phyloP scores from a whole-genome alignment of 768 basidiomycete genomes.

The Auricularia auricula-judae region DNA sequence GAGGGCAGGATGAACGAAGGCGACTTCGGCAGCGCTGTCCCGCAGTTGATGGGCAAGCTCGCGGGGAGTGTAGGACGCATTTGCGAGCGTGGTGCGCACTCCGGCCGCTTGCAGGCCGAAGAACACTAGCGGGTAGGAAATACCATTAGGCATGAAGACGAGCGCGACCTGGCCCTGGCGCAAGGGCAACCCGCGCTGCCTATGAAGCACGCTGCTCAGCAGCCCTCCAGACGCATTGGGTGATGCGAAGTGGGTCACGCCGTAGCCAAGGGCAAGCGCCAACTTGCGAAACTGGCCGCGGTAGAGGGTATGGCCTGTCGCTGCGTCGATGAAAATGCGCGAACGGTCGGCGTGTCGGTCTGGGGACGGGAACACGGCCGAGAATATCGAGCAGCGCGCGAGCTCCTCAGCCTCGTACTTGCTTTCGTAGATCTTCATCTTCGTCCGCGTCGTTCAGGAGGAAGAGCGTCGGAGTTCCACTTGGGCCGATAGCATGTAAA shows the following conservation, averaged over 20 bases:
- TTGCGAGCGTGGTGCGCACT: constrained; percentile 58
- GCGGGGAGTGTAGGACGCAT: constrained; percentile 52
- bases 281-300: constrained; percentile 42
- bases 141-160: constrained; percentile 58
- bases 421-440: constrained; percentile 35
- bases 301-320: constrained; percentile 43
- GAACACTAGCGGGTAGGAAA: constrained; percentile 42
- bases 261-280: constrained; percentile 46
- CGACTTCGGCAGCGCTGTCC: constrained; percentile 51
- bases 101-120: constrained; percentile 50
- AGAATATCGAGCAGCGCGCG: constrained; percentile 34
- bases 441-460: background rate
- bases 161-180: constrained; percentile 48
- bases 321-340: constrained; percentile 58
- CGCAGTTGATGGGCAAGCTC: constrained; percentile 66
- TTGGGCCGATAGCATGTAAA: background rate
- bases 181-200: constrained; percentile 15
- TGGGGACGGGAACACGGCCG: constrained; percentile 33
- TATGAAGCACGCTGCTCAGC: constrained; percentile 26
- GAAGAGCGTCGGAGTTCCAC: background rate
- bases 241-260: constrained; percentile 12
- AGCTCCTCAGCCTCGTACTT: constrained; percentile 28
- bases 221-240: background rate
- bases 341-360: constrained; percentile 32
- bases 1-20: constrained; percentile 57